A percentile compares a stretch with the other conserved stretches of the same genome.
phyloP scores from a whole-genome alignment of 2,329 filamentous ascomycete genomes.

The Cercospora zeae-maydis region DNA sequence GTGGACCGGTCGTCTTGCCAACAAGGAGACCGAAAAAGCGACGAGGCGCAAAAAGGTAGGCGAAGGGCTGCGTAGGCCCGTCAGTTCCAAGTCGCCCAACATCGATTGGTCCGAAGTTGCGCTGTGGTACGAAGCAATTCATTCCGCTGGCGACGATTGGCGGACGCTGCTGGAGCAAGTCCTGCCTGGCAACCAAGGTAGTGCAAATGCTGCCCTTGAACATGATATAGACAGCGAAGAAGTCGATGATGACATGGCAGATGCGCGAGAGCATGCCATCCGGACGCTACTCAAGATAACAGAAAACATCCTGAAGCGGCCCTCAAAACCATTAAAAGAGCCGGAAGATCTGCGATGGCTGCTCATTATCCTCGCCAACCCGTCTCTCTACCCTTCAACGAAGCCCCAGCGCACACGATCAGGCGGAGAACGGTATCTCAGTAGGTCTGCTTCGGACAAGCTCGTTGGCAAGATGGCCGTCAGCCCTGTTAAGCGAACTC shows the following conservation, averaged over 20 bases:
- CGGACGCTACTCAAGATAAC: constrained; percentile 70
- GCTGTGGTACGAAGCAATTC: constrained; percentile 70
- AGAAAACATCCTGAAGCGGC: constrained; percentile 75
- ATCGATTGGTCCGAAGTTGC: constrained; percentile 71
- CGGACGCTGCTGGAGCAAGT: constrained; percentile 52
- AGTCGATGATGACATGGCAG: constrained; percentile 52
- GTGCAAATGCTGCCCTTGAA: constrained; percentile 42
- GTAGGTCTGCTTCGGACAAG: constrained; percentile 21
- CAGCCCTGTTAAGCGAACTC: constrained; percentile 23
- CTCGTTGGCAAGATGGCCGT: constrained; percentile 15
- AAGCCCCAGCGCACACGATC: constrained; percentile 16
- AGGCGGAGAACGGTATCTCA: constrained; percentile 4
- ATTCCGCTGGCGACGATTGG: constrained; percentile 68
- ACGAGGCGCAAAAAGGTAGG: constrained; percentile 31
- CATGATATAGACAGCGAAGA: constrained; percentile 44
- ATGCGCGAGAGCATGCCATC: constrained; percentile 67
- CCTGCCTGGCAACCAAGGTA: constrained; percentile 22
- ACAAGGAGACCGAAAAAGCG: constrained; percentile 32
- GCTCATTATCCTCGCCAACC: constrained; percentile 74
- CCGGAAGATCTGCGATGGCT: constrained; percentile 73
- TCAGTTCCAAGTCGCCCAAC: constrained; percentile 60
- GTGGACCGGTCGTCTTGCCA: constrained; percentile 64
- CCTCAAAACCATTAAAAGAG: constrained; percentile 64
- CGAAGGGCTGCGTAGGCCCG: constrained; percentile 37
- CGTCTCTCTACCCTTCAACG: constrained; percentile 59